phyloP scores from a whole-genome alignment of 495 filamentous ascomycete genomes.

The Trichoderma gamsii region DNA sequence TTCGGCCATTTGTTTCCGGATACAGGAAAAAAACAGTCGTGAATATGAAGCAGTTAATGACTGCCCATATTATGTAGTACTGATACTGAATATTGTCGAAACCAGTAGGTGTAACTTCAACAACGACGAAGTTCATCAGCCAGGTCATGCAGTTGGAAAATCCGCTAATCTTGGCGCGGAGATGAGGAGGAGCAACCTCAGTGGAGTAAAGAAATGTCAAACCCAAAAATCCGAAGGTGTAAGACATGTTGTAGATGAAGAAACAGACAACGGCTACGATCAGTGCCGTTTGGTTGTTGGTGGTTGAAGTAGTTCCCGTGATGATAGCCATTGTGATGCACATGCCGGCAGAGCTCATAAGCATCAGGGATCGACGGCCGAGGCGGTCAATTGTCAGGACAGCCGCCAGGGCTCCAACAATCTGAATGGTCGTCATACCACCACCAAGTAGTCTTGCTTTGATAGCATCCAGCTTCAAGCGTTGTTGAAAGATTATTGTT shows the following conservation, averaged over 20 bases:
- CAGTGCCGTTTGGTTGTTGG: neutral
- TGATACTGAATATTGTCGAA: neutral
- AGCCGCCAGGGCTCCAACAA: no score
- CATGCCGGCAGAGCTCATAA: neutral
- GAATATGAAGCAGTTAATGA: neutral
- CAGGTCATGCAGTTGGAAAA: neutral
- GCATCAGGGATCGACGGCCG: neutral
- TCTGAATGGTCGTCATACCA: no score
- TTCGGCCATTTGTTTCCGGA: neutral
- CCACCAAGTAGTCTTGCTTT: neutral
- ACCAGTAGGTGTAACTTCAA: neutral
- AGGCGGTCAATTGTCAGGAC: neutral
- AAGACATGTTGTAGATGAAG: neutral
- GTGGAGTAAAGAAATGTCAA: neutral
- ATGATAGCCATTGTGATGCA: neutral
- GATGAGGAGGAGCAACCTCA: neutral
- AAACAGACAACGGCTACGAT: neutral
- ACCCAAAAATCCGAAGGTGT: neutral
- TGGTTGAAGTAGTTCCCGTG: neutral
- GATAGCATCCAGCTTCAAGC: slow-evolving; percentile 45
- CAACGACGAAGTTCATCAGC: neutral
- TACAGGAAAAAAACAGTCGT: neutral
- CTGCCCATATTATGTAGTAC: neutral
- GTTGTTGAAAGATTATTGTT: slow-evolving; percentile 60
- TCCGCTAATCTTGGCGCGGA: neutral